Conservation (phyloP, 2,329 filamentous ascomycete genomes). For the Sclerotinia borealis region DNA sequence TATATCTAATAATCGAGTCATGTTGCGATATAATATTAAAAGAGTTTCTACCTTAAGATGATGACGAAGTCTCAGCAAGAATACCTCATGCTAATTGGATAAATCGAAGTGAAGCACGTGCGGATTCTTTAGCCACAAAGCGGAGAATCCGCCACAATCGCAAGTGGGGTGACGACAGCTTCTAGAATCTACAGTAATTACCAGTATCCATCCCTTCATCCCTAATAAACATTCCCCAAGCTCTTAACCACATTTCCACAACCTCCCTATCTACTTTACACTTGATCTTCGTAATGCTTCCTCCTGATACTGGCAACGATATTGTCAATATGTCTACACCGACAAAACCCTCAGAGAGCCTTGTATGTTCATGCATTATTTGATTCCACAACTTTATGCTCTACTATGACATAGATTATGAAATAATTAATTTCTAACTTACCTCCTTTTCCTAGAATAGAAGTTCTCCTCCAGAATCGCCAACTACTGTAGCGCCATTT, state of each 20-base stretch:
- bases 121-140: not conserved
- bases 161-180: slow-evolving; percentile 1
- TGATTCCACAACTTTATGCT: slow-evolving; percentile 9
- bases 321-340: slow-evolving; percentile 15
- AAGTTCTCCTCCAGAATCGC: slow-evolving; percentile 46
- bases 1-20: too few relatives aligned
- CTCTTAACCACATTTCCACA: not conserved
- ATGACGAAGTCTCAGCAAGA: too few relatives aligned
- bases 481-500: slow-evolving; percentile 58
- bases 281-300: not conserved
- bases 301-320: not conserved
- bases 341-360: slow-evolving; percentile 11
- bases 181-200: not conserved
- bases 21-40: too few relatives aligned
- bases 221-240: not conserved
- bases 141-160: not conserved
- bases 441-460: not conserved
- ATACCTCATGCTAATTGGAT: not conserved
- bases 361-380: slow-evolving; percentile 4
- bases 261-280: not conserved
- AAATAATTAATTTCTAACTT: slow-evolving; percentile 1
- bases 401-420: not conserved
- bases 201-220: not conserved
- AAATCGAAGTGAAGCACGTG: not conserved
- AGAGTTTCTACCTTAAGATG: too few relatives aligned